phyloP scores from a whole-genome alignment of 2,329 filamentous ascomycete genomes.

The Neoascochyta sp. region DNA sequence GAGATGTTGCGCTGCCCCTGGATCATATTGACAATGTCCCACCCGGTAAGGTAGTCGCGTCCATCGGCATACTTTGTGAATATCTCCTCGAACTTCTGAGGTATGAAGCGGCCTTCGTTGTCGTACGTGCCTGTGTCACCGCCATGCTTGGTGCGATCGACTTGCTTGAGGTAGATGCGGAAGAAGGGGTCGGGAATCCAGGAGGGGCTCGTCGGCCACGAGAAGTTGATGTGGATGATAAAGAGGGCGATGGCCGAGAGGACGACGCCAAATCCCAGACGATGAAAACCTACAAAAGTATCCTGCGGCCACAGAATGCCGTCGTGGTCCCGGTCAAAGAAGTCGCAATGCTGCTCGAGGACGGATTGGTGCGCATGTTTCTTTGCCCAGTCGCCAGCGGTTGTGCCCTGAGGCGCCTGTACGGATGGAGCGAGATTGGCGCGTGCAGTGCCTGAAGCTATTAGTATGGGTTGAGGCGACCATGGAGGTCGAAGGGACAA shows the following conservation, averaged over 20 bases:
- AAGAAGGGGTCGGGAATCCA: constrained; percentile 47
- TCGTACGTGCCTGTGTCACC: constrained; percentile 45
- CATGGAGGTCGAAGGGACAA: too few species aligned
- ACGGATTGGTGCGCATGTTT: constrained; percentile 43
- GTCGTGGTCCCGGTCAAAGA: constrained; percentile 52
- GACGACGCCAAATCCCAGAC: constrained; percentile 45
- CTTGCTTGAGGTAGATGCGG: constrained; percentile 40
- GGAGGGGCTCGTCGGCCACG: constrained; percentile 46
- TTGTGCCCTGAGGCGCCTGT: constrained; percentile 43
- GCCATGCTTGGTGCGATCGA: constrained; percentile 46
- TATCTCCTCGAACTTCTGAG: constrained; percentile 48
- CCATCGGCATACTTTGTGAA: constrained; percentile 45
- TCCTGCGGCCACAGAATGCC: constrained; percentile 53
- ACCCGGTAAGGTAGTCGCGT: constrained; percentile 40
- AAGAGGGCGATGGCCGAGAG: constrained; percentile 45
- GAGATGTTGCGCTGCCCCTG: constrained; percentile 41
- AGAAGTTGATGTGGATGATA: constrained; percentile 50
- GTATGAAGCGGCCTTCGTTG: constrained; percentile 45
- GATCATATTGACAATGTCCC: constrained; percentile 39
- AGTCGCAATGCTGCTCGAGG: constrained; percentile 53
- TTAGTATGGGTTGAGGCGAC: not conserved
- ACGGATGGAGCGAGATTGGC: constrained; percentile 42
- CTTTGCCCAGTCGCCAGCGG: constrained; percentile 36
- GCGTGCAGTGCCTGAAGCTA: constrained; percentile 37
- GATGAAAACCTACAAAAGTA: constrained; percentile 48